These are phyloP conservation scores for Penicillium palitans DNA, from an alignment of 2,329 filamentous ascomycete genomes.

Conservation along the genomic window DNA sequence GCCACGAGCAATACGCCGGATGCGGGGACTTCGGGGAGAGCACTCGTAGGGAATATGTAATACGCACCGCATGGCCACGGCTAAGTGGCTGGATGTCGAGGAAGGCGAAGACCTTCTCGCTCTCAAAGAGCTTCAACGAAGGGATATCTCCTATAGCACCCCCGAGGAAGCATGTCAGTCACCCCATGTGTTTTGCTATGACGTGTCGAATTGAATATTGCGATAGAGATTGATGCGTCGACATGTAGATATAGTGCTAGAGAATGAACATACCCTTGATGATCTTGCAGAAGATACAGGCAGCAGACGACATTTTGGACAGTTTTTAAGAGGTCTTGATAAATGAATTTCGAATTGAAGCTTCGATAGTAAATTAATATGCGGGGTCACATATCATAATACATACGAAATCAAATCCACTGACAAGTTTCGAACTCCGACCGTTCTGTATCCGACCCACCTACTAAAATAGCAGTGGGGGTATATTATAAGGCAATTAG, in stretches of 20 bases:
- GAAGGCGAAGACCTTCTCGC: slow-evolving; percentile 89
- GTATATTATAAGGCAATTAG: slow-evolving; percentile 10
- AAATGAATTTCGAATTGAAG: slow-evolving; percentile 2
- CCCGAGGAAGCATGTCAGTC: slow-evolving; percentile 2
- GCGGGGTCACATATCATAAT: slow-evolving; percentile 20
- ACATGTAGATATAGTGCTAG: not conserved
- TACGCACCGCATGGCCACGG: slow-evolving; percentile 79
- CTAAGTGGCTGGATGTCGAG: slow-evolving; percentile 92
- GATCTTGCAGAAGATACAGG: slow-evolving; percentile 98
- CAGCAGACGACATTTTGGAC: slow-evolving; percentile 46
- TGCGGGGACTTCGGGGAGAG: slow-evolving; percentile 21
- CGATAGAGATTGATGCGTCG: not conserved
- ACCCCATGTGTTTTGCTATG: not conserved
- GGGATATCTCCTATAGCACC: slow-evolving; percentile 77
- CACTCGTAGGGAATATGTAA: not conserved
- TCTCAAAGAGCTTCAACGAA: slow-evolving; percentile 94
- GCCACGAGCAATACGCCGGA: not conserved
- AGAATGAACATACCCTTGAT: slow-evolving; percentile 71
- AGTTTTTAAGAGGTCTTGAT: not conserved
- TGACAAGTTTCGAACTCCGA: slow-evolving; percentile 33
- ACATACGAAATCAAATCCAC: not conserved
- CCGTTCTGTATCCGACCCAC: not conserved
- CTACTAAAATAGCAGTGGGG: accelerated
- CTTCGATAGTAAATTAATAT: slow-evolving; percentile 4
- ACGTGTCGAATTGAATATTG: not conserved